phyloP scores from a whole-genome alignment of 31 red algal species.

The Porphyra umbilicalis region DNA sequence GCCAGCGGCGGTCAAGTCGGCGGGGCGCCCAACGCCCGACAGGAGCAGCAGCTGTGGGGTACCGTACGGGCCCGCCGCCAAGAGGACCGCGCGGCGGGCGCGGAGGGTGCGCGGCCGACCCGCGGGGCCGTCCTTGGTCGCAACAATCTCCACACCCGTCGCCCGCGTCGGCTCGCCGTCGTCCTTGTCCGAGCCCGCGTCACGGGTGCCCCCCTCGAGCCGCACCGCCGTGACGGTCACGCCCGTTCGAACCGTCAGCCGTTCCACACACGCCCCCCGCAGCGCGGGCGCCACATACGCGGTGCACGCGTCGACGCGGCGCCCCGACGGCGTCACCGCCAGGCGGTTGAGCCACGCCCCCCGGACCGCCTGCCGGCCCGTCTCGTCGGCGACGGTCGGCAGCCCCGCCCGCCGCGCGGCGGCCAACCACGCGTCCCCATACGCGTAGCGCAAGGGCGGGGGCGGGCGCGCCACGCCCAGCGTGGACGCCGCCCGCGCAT shows the following conservation, averaged over 20 bases:
- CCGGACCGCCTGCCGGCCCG: not conserved
- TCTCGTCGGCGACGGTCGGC: too few species aligned
- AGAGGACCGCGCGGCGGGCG: not conserved
- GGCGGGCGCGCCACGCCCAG: too few species aligned
- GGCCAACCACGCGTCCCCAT: too few species aligned
- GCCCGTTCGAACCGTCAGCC: not conserved
- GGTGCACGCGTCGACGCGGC: not conserved
- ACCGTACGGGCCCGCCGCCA: constrained; percentile 8
- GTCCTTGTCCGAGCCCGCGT: not conserved
- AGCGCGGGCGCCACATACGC: not conserved
- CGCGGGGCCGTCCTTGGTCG: not conserved
- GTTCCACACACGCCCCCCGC: not conserved
- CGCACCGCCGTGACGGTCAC: not conserved
- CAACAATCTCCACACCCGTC: not conserved
- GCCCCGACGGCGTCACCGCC: not conserved
- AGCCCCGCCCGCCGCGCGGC: too few species aligned
- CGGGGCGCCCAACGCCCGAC: constrained; percentile 24
- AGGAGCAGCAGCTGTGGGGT: constrained; percentile 31
- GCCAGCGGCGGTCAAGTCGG: constrained; percentile 7
- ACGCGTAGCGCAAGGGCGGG: too few species aligned
- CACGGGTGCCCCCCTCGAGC: too few species aligned
- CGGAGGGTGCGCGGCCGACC: not conserved
- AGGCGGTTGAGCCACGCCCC: not conserved
- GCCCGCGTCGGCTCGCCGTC: not conserved
- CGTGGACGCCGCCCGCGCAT: too few species aligned